Percentiles rank a stretch among this genome's conserved stretches.
Conservation (phyloP, 2,329 filamentous ascomycete genomes). For the Fusarium robinianum region DNA sequence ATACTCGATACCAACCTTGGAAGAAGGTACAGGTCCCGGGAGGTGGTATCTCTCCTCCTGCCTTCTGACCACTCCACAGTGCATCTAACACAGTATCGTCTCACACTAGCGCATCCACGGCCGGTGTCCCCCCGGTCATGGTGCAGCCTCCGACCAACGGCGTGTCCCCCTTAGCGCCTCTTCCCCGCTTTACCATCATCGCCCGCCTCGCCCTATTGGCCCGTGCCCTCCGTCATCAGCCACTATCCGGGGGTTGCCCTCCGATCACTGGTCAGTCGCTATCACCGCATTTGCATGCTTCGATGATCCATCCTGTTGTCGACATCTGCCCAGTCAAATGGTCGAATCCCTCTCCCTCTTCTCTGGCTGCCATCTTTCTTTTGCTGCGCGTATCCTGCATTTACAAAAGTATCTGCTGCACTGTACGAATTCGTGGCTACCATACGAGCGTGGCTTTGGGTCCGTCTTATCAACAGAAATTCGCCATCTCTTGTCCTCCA, state of each 20-base stretch:
- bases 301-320: constrained; percentile 20
- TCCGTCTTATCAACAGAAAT: constrained; percentile 36
- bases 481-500: constrained; percentile 25
- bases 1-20: too few species aligned
- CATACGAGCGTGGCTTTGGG: too few species aligned
- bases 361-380: too few species aligned
- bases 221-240: constrained; percentile 26
- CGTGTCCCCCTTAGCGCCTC: constrained; percentile 8
- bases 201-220: constrained; percentile 18
- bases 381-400: constrained; percentile 4
- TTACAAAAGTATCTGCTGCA: constrained; percentile 6
- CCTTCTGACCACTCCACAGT: not conserved
- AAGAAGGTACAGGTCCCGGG: too few species aligned
- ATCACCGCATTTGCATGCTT: constrained; percentile 30
- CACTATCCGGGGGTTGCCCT: constrained; percentile 9
- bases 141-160: constrained; percentile 25
- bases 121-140: constrained; percentile 27
- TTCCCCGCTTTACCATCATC: constrained; percentile 26
- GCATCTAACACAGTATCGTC: constrained; percentile 10
- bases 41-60: not conserved
- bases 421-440: too few species aligned
- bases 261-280: constrained; percentile 26
- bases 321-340: too few species aligned
- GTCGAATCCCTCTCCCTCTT: too few species aligned
- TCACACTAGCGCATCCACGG: constrained; percentile 22